Base-by-base conservation (phyloP, 2,329 filamentous ascomycete genomes). In the Xylariaceae sp. region DNA sequence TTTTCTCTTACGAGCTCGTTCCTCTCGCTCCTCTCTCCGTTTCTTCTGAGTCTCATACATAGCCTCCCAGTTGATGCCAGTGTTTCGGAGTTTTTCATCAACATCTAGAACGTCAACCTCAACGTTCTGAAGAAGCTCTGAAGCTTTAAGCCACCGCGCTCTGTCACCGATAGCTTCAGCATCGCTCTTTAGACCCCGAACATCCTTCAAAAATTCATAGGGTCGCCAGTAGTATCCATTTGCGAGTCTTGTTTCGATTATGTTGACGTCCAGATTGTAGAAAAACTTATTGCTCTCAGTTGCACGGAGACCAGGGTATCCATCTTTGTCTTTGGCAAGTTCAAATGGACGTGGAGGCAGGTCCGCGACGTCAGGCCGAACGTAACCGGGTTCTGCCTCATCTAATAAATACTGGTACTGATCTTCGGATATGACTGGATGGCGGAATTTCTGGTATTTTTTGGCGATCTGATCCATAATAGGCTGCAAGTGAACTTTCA, bases 401-500 rank as follows among this genome's bases (percentile, higher is more conserved):
- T 90, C 85, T 63, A 90, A 89, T 1, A 97, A 77, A 67, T 97
- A 96, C 17, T 84, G 79, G 53, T 95, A 90, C 58, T 86, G 81
- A 11, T 73, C 70, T 47, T 89, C 85, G 2, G 89, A 83, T 55
- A 99, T 87, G 40, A 90, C 83, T 1, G 90, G 87, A 50, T 85
- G 84, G 55, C 91, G 82, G 72, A 97, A 97, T 60, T 90, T 90
- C 67, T 87, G 89, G 73, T 96, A 96, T 67, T 88, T 91, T 56
- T 80, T 79, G 69, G 96, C 94, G 66, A 99, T 90, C 71, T 97
- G 90, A 61, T 99, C 93, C 91, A 99, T 97, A 60, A 97, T 90
- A 2, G 90, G 90, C 69, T 97, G 92, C 49, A 99, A 84, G 48
- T 87, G 78, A 38, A 96, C 85, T 74, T 97, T 99, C 59, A 99